A percentile compares a stretch with the other conserved stretches of the same genome.
Conservation (phyloP, 768 basidiomycete genomes). For the Leccinum uliginosum region DNA sequence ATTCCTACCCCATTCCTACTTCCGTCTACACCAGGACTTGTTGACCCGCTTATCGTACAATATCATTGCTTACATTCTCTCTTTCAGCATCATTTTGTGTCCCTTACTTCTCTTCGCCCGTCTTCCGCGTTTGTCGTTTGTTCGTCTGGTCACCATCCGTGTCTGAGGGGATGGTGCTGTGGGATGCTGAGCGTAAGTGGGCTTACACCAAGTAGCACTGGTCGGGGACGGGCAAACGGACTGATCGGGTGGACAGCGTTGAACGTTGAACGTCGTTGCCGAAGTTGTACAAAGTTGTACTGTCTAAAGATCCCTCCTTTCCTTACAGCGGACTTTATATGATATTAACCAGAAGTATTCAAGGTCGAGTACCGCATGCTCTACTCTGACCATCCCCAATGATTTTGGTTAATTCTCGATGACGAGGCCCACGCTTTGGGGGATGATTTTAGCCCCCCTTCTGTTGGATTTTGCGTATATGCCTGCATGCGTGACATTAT, state of each 20-base stretch:
- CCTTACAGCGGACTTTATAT: slow-evolving; percentile 17
- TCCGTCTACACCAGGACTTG: slow-evolving; percentile 21
- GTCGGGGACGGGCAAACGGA: background rate
- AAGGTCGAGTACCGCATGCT: background rate
- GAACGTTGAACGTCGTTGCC: slow-evolving; percentile 11
- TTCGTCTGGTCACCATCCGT: background rate
- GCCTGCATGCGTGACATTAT: too few species aligned
- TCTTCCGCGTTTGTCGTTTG: background rate
- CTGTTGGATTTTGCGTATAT: background rate
- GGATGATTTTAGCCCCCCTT: background rate
- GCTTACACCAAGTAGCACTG: background rate
- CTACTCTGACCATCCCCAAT: background rate
- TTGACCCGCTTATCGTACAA: slow-evolving; percentile 29
- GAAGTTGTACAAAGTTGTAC: slow-evolving; percentile 13
- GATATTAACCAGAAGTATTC: slow-evolving; percentile 11
- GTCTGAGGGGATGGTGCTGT: background rate
- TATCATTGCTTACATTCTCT: slow-evolving; percentile 26
- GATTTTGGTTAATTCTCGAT: background rate
- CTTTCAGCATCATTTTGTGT: slow-evolving; percentile 18
- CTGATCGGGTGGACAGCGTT: slow-evolving; percentile 13
- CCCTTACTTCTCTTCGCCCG: slow-evolving; percentile 5
- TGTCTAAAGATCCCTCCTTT: slow-evolving; percentile 1
- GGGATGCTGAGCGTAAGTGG: background rate
- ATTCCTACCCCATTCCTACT: slow-evolving; percentile 21
- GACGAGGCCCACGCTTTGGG: background rate